These are phyloP conservation scores for Chytriomyces sp. DNA, from an alignment of 192 early-diverging fungal genomes.

Conservation along the genomic window DNA sequence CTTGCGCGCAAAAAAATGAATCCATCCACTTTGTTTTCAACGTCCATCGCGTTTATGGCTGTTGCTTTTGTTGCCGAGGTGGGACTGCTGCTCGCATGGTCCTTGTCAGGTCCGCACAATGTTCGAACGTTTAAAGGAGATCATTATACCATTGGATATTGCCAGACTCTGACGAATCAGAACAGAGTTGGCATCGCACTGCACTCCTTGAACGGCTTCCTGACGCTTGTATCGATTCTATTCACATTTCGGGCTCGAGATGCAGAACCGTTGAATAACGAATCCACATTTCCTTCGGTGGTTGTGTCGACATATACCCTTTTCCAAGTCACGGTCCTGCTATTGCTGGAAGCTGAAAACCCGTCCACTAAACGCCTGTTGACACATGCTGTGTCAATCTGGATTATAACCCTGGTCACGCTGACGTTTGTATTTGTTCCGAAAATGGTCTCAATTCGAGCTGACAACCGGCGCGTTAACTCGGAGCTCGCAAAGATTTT, in stretches of 20 bases:
- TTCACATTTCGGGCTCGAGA: neutral
- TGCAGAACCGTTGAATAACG: neutral
- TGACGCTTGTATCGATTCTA: neutral
- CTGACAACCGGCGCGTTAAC: neutral
- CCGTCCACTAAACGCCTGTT: neutral
- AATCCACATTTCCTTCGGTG: neutral
- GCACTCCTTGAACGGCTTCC: neutral
- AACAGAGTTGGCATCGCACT: neutral
- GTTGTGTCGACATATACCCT: conserved; percentile 3
- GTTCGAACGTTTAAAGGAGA: neutral
- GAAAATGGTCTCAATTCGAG: neutral
- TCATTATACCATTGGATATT: neutral
- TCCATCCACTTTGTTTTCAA: neutral
- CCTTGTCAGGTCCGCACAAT: neutral
- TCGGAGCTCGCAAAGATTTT: neutral
- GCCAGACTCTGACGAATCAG: neutral
- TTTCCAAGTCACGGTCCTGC: neutral
- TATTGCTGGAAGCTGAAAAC: neutral
- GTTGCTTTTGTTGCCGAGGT: neutral
- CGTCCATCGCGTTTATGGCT: neutral
- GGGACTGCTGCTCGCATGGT: neutral
- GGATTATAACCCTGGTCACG: neutral
- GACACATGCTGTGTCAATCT: neutral
- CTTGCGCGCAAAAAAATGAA: neutral
- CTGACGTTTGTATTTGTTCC: neutral